Percentiles rank a stretch among this genome's conserved stretches.
These are phyloP conservation scores for Xylaria sp. DNA, from an alignment of 2,329 filamentous ascomycete genomes.

Conservation along the genomic window DNA sequence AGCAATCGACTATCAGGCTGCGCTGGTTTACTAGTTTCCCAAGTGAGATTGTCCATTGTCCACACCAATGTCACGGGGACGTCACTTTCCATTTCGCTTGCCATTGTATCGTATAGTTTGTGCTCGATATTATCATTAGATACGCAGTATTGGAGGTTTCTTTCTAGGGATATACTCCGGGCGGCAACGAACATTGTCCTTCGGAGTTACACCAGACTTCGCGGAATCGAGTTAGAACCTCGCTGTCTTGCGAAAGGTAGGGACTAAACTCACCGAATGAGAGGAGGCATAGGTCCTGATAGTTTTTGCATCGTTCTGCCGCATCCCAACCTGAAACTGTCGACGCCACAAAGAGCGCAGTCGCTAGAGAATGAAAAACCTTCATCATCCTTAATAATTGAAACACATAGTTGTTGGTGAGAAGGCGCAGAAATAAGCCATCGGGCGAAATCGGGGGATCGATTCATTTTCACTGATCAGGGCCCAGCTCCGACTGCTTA, in stretches of 20 bases:
- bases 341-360: background rate
- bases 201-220: background rate
- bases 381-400: background rate
- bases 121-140: background rate
- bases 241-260: background rate
- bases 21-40: conserved; percentile 1
- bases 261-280: background rate
- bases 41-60: background rate
- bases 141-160: background rate
- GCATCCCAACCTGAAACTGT: background rate
- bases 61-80: background rate
- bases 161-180: background rate
- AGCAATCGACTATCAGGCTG: background rate
- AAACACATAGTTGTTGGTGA: background rate
- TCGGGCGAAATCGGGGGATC: background rate
- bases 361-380: background rate
- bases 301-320: background rate
- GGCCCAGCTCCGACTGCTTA: background rate
- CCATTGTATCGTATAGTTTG: background rate
- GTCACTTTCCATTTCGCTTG: background rate
- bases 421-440: background rate
- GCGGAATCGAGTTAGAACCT: background rate
- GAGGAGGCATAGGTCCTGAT: background rate
- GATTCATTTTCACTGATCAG: background rate
- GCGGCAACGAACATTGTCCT: background rate